Evolutionary conservation across 306 rosid species (phyloP).

Genomic region (Glycine soja): DNA sequence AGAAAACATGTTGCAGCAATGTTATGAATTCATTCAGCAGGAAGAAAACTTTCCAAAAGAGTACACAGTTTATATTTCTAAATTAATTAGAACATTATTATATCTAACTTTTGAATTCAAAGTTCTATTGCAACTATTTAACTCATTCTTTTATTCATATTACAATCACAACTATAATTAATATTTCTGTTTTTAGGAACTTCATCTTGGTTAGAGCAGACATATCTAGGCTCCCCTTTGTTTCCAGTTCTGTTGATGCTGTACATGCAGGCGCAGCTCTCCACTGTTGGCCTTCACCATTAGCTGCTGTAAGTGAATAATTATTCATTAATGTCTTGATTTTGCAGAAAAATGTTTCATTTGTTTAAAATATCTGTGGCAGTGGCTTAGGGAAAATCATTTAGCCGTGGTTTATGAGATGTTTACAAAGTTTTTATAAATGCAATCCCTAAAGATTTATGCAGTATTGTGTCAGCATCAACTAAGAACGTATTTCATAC

Average conservation of each 20-base stretch:
- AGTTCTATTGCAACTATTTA: conserved; percentile 5
- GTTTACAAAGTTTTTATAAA: conserved; percentile 5
- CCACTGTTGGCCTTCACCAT: conserved; percentile 98
- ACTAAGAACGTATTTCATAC: conserved; percentile 23
- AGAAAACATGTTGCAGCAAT: conserved; percentile 88
- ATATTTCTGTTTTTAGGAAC: conserved; percentile 55
- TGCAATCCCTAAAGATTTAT: conserved; percentile 32
- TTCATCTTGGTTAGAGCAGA: conserved; percentile 86
- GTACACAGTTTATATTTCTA: conserved; percentile 55
- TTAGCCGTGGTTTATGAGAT: conserved; percentile 34
- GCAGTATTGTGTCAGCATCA: conserved; percentile 20
- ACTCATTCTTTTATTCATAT: conserved; percentile 21
- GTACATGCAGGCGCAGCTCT: conserved; percentile 97
- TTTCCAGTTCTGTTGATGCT: conserved; percentile 85
- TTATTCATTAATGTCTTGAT: conserved; percentile 8
- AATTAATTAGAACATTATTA: conserved; percentile 27
- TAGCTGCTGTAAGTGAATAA: conserved; percentile 72
- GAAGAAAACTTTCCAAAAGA: conserved; percentile 80
- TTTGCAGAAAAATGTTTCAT: conserved; percentile 38
- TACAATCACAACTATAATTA: conserved; percentile 27
- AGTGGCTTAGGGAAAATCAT: conserved; percentile 30
- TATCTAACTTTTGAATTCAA: conserved; percentile 27
- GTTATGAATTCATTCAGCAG: conserved; percentile 82
- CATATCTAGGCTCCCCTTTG: conserved; percentile 90
- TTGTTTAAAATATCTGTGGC: conserved; percentile 33